Percentiles rank a stretch among this genome's conserved stretches.
Evolutionary conservation across 2,329 filamentous ascomycete genomes (phyloP).

Genomic region (Sclerotinia trifoliorum): DNA sequence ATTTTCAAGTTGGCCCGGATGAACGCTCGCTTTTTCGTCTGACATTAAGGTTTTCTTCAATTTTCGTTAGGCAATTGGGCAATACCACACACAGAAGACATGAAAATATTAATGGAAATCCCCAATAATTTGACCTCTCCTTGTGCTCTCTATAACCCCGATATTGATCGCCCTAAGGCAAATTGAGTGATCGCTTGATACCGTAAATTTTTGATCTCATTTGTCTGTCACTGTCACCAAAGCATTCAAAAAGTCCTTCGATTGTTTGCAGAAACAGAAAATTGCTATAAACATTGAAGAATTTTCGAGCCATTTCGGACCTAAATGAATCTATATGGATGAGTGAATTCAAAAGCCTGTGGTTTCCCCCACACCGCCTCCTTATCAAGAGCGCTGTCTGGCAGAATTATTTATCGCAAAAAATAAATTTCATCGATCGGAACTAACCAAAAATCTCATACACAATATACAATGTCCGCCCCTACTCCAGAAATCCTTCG

Average conservation of each 20-base stretch:
- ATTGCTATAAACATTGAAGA: neutral
- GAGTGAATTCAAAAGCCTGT: neutral
- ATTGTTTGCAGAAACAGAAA: too few species aligned
- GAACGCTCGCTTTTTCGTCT: constrained; percentile 33
- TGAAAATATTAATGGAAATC: constrained; percentile 13
- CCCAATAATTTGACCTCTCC: neutral
- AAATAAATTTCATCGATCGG: constrained; percentile 17
- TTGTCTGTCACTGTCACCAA: neutral
- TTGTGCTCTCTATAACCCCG: neutral
- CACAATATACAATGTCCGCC: constrained; percentile 34
- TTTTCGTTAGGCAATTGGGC: constrained; percentile 32
- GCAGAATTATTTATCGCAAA: constrained; percentile 23
- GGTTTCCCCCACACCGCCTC: constrained; percentile 7
- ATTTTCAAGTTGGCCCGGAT: constrained; percentile 30
- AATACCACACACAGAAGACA: constrained; percentile 12
- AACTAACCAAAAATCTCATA: constrained; percentile 14
- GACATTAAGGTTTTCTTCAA: constrained; percentile 30
- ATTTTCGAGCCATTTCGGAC: too few species aligned
- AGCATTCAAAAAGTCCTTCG: neutral
- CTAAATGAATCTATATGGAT: neutral
- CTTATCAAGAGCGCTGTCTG: constrained; percentile 3
- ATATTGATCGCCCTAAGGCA: neutral
- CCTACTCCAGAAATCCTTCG: constrained; percentile 54
- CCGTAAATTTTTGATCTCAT: neutral
- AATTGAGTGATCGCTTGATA: neutral